Conservation (phyloP, 2,329 filamentous ascomycete genomes). For the Plectosphaerella plurivora region DNA sequence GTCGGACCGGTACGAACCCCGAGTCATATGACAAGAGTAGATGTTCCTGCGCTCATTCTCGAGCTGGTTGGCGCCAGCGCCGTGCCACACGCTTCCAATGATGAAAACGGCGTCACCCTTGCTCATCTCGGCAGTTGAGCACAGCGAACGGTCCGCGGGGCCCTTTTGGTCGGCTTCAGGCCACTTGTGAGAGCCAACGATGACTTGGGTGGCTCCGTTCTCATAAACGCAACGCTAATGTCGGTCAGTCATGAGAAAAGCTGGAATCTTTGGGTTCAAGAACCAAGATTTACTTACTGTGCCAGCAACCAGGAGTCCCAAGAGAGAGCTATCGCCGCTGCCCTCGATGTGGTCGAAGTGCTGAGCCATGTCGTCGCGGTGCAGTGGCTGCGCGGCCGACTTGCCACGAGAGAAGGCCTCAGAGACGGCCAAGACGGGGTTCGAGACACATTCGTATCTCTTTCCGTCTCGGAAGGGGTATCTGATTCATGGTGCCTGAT, state of each 20-base stretch:
- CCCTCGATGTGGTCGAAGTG: background rate
- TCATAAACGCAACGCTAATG: too few relatives aligned
- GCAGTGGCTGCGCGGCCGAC: background rate
- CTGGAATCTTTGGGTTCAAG: too few relatives aligned
- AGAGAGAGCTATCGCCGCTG: too few relatives aligned
- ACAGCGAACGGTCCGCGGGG: too few relatives aligned
- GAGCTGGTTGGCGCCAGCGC: background rate
- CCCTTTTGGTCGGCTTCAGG: too few relatives aligned
- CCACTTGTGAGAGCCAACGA: too few relatives aligned
- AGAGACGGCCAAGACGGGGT: background rate
- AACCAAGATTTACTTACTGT: too few relatives aligned
- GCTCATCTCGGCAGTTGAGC: too few relatives aligned
- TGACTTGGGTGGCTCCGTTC: too few relatives aligned
- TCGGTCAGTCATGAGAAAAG: too few relatives aligned
- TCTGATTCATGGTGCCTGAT: too few relatives aligned
- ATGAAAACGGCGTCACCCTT: background rate
- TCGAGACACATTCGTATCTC: conserved; percentile 1
- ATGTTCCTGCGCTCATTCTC: conserved; percentile 1
- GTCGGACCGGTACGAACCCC: background rate
- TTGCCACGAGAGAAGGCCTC: conserved; percentile 1
- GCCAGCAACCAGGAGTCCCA: too few relatives aligned
- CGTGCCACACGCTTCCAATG: background rate
- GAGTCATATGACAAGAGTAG: background rate
- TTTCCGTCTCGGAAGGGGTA: background rate
- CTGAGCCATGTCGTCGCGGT: background rate